A percentile compares a stretch with the other conserved stretches of the same genome.
These are phyloP conservation scores for Elsinoe perseae DNA, from an alignment of 2,329 filamentous ascomycete species.

Conservation along the genomic window DNA sequence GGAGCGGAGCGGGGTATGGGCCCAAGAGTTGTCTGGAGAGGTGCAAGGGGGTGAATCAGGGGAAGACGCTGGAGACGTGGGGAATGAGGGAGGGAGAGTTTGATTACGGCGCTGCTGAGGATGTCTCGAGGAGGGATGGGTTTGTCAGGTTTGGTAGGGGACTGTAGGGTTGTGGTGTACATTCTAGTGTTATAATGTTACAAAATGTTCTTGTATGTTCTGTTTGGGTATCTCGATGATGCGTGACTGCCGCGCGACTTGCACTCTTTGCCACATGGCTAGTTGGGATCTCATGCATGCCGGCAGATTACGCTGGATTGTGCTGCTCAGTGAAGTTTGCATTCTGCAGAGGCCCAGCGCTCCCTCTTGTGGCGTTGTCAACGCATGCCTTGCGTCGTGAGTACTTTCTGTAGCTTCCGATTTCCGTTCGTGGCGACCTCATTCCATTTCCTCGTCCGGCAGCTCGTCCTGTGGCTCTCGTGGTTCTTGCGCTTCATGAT, in stretches of 20 bases:
- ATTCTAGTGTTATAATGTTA: neutral
- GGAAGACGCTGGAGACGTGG: neutral
- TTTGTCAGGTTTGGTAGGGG: neutral
- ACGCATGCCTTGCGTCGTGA: no score
- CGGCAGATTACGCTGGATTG: neutral
- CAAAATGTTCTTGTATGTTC: neutral
- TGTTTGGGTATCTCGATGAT: neutral
- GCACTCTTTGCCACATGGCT: no score
- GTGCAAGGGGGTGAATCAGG: constrained; percentile 23
- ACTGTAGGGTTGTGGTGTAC: constrained; percentile 8
- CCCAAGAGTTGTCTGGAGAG: constrained; percentile 34
- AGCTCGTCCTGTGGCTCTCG: constrained; percentile 59
- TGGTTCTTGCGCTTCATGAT: constrained; percentile 86
- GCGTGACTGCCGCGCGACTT: neutral
- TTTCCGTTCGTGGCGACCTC: constrained; percentile 21
- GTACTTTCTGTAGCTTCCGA: no score
- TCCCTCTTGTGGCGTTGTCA: no score
- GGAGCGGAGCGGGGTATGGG: constrained; percentile 38
- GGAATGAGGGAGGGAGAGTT: constrained; percentile 2
- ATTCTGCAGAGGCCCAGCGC: no score
- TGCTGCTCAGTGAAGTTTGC: no score
- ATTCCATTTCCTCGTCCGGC: constrained; percentile 46
- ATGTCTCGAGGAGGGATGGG: neutral
- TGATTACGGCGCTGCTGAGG: neutral
- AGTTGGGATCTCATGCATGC: no score